Conservation (phyloP, 2,329 filamentous ascomycete genomes). For the Stemphylium lycopersici region DNA sequence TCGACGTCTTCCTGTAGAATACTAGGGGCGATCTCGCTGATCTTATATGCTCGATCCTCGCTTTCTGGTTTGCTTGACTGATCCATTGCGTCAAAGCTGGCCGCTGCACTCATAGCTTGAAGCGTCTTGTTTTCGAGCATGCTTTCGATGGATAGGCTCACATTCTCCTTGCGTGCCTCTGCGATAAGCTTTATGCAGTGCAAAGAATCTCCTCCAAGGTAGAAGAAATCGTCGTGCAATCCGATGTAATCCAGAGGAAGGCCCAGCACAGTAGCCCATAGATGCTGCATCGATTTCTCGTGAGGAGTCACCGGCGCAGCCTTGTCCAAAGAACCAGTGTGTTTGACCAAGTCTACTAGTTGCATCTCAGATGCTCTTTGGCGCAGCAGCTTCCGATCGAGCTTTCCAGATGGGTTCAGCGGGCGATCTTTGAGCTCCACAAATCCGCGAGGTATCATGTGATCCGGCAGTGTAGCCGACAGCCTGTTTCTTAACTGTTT, state of each 20-base stretch:
- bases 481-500: conserved; percentile 2
- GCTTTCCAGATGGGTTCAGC: conserved; percentile 7
- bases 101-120: conserved; percentile 3
- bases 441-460: conserved; percentile 8
- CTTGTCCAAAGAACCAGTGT: conserved; percentile 4
- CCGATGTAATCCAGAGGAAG: conserved; percentile 2
- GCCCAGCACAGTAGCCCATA: conserved; percentile 1
- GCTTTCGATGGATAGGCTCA: neutral
- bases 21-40: neutral
- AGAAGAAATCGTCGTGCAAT: conserved; percentile 6
- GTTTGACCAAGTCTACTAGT: conserved; percentile 1
- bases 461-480: neutral
- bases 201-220: conserved; percentile 3
- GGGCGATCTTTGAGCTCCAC: conserved; percentile 4
- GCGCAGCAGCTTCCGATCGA: conserved; percentile 2
- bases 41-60: neutral
- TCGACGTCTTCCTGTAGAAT: neutral
- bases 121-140: conserved; percentile 1
- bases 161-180: neutral
- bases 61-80: neutral
- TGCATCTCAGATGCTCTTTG: neutral
- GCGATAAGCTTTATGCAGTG: conserved; percentile 9
- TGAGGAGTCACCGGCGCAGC: neutral
- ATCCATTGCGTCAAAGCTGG: neutral
- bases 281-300: conserved; percentile 1